phyloP scores from a whole-genome alignment of 371 early-diverging fungal species.

The Rhizopus microsporus region DNA sequence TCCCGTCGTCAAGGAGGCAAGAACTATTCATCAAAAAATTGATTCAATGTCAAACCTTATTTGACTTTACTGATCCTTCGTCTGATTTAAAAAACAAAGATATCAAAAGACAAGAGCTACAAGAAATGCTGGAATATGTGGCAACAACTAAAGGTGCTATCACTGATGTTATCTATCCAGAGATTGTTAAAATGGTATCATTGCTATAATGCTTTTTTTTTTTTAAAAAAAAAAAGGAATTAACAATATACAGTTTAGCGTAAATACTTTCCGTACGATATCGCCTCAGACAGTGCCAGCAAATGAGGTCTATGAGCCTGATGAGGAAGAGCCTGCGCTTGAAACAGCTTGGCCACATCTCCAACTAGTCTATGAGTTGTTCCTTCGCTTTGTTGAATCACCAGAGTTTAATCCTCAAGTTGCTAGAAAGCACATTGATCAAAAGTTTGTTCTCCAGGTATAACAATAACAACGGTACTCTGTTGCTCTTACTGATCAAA shows the following conservation, averaged over 20 bases:
- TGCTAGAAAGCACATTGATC: constrained; percentile 55
- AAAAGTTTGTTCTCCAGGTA: constrained; percentile 43
- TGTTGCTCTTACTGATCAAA: constrained; percentile 19
- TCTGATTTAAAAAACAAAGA: constrained; percentile 92
- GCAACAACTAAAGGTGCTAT: constrained; percentile 83
- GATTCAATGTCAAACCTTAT: constrained; percentile 85
- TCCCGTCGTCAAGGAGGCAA: constrained; percentile 69
- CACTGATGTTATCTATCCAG: constrained; percentile 87
- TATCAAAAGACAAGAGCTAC: constrained; percentile 88
- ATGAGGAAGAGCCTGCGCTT: constrained; percentile 95
- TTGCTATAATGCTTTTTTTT: neutral
- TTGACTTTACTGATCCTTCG: constrained; percentile 92
- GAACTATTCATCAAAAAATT: constrained; percentile 88
- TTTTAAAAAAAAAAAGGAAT: neutral
- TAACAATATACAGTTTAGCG: constrained; percentile 63
- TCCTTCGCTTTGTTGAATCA: constrained; percentile 93
- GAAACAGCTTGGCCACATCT: constrained; percentile 97
- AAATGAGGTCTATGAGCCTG: constrained; percentile 79
- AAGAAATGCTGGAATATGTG: constrained; percentile 92
- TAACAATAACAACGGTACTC: neutral
- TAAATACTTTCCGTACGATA: constrained; percentile 92
- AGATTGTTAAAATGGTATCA: constrained; percentile 88
- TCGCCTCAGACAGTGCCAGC: constrained; percentile 88
- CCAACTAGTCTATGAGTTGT: constrained; percentile 94
- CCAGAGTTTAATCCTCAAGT: constrained; percentile 93